These are phyloP conservation scores for Cyclospora cayetanensis DNA, from an alignment of 169 alveolate species.

Conservation along the genomic window DNA sequence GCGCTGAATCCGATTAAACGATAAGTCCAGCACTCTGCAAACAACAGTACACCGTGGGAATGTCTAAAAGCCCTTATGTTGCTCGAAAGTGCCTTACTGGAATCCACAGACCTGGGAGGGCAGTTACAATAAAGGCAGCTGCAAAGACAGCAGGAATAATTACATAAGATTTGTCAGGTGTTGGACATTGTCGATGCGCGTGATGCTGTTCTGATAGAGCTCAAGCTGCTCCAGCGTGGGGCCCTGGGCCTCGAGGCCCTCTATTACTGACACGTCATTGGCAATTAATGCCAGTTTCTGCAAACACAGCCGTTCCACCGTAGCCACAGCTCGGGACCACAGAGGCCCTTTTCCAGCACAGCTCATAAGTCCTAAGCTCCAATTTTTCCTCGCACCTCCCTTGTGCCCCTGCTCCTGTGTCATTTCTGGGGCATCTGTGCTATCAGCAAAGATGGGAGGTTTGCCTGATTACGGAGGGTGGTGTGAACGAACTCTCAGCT, in stretches of 20 bases:
- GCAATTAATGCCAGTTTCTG: conserved; percentile 71
- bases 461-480: background rate
- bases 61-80: background rate
- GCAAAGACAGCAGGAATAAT: background rate
- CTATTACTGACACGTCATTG: conserved; percentile 66
- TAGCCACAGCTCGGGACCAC: background rate
- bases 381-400: background rate
- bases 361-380: background rate
- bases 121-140: background rate
- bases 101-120: background rate
- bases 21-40: conserved; percentile 72
- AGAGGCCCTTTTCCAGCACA: background rate
- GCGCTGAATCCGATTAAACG: conserved; percentile 77
- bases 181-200: conserved; percentile 83
- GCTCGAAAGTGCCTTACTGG: background rate
- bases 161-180: conserved; percentile 74
- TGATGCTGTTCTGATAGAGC: conserved; percentile 87
- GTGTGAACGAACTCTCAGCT: conserved; percentile 15
- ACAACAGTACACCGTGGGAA: background rate
- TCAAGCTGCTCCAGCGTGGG: conserved; percentile 83
- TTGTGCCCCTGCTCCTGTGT: background rate
- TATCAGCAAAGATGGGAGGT: background rate
- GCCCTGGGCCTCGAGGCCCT: conserved; percentile 72
- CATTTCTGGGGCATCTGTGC: background rate
- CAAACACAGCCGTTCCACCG: background rate